phyloP scores from a whole-genome alignment of 306 rosid species.

The Canavalia ensiformis region DNA sequence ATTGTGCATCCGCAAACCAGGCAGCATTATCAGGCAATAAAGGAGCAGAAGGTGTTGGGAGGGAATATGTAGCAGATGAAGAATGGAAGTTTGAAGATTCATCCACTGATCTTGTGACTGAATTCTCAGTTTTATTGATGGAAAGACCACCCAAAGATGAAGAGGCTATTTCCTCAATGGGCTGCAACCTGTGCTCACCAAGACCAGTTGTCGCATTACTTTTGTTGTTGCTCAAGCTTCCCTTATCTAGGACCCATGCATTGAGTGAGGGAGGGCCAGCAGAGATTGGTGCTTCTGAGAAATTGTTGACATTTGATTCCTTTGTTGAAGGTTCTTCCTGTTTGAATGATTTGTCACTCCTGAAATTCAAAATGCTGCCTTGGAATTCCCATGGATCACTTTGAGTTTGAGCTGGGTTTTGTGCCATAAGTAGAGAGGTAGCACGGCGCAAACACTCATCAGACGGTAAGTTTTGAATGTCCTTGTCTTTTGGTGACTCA shows the following conservation, averaged over 20 bases:
- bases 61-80: constrained; percentile 63
- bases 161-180: constrained; percentile 73
- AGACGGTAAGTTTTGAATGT: constrained; percentile 54
- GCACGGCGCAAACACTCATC: constrained; percentile 92
- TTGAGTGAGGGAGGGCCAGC: constrained; percentile 95
- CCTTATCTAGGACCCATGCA: constrained; percentile 87
- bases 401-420: constrained; percentile 63
- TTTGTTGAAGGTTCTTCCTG: constrained; percentile 58
- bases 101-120: constrained; percentile 34
- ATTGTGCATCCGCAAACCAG: constrained; percentile 63
- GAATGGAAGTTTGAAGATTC: constrained; percentile 49
- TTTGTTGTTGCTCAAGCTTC: constrained; percentile 54
- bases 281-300: constrained; percentile 58
- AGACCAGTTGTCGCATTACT: constrained; percentile 57
- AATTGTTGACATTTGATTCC: constrained; percentile 55
- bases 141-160: constrained; percentile 59
- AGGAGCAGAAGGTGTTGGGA: constrained; percentile 94
- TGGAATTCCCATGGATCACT: constrained; percentile 62
- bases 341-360: constrained; percentile 50
- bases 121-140: constrained; percentile 52
- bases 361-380: constrained; percentile 55
- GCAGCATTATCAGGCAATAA: constrained; percentile 76
- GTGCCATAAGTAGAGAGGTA: constrained; percentile 85
- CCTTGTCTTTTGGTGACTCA: constrained; percentile 58
- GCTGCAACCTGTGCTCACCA: constrained; percentile 58